Percentiles rank a stretch among this genome's conserved stretches.
Evolutionary conservation across 2,329 filamentous ascomycete species (phyloP).

Genomic region (Colletotrichum falcatum): DNA sequence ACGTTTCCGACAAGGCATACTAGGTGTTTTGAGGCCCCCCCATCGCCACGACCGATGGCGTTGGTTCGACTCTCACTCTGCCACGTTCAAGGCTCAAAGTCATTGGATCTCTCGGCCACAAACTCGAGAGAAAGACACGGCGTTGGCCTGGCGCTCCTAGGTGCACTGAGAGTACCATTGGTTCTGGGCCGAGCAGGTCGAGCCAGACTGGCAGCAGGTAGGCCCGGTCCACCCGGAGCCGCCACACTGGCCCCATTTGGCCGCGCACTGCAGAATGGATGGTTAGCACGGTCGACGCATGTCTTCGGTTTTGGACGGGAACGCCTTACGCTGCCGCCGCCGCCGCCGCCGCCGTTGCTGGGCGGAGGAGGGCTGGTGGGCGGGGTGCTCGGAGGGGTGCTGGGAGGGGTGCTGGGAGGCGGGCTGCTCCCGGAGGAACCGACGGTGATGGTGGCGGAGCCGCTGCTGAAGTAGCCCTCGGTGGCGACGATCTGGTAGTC

Average conservation of each 20-base stretch:
- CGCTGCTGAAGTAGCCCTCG: slow-evolving; percentile 58
- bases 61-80: background rate
- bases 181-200: slow-evolving; percentile 43
- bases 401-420: slow-evolving; percentile 17
- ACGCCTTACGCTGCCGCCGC: slow-evolving; percentile 26
- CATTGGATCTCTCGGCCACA: too few relatives aligned
- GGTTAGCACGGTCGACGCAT: background rate
- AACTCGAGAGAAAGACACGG: background rate
- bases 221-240: slow-evolving; percentile 45
- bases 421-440: slow-evolving; percentile 22
- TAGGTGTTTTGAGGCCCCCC: background rate
- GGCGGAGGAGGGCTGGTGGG: slow-evolving; percentile 1
- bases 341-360: background rate
- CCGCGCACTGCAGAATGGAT: slow-evolving; percentile 33
- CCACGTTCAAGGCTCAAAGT: too few relatives aligned
- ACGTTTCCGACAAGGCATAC: background rate
- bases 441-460: slow-evolving; percentile 45
- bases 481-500: slow-evolving; percentile 66
- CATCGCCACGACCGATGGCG: background rate
- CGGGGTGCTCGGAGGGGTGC: slow-evolving; percentile 6
- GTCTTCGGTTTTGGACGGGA: background rate
- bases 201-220: slow-evolving; percentile 44
- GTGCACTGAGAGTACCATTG: slow-evolving; percentile 46
- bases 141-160: slow-evolving; percentile 6
- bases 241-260: slow-evolving; percentile 44